Base-by-base conservation (phyloP, 2,329 filamentous ascomycete species). In the Ophioceras dolichostomum region DNA sequence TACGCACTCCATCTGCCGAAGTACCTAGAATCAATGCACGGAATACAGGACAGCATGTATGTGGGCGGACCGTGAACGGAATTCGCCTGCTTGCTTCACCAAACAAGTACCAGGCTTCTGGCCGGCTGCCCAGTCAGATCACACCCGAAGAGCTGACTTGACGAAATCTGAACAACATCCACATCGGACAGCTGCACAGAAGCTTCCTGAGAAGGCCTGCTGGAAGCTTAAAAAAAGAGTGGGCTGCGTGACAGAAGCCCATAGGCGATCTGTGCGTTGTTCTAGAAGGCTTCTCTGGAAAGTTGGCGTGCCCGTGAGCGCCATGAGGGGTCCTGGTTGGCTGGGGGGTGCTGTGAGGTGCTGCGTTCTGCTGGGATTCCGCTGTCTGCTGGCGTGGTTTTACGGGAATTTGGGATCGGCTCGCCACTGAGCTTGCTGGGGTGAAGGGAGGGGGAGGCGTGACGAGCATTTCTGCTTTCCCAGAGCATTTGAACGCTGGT, bases 181-280 rank as follows among this genome's bases (percentile, higher is more conserved):
- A 16, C 30, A 19, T 20, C 13, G 32, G 13, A 24, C 22, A 29
- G 36, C 42, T 47, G 44, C 46, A 47, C 38, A 40, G 43, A 48
- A 46, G 43, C 41, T 46, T n/a, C 40, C 39, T 22, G 31, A 46
- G 44, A 45, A 47, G 44, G 36, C 22, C 35, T 34, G 32, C 7
- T 26, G 22, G 32, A 35, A 37, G 38, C 31, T 33, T 19, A 21
- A 37, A n/a, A n/a, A n/a, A 27, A 34, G 33, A 26, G 20, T 34
- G 33, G 29, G 26, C 22, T 34, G 38, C n/a, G n/a, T 37, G 39
- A 36, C 34, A 36, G 37, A 29, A 17, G 35, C 39, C 41, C 41
- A n/a, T n/a, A 9, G 5, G 28, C 20, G 35, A 37, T 24, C 46
- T 39, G 47, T 49, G 47, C 47, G 32, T 22, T 20, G 28, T 37